phyloP scores from a whole-genome alignment of 2,329 filamentous ascomycete species.

The Xylariaceae sp. region DNA sequence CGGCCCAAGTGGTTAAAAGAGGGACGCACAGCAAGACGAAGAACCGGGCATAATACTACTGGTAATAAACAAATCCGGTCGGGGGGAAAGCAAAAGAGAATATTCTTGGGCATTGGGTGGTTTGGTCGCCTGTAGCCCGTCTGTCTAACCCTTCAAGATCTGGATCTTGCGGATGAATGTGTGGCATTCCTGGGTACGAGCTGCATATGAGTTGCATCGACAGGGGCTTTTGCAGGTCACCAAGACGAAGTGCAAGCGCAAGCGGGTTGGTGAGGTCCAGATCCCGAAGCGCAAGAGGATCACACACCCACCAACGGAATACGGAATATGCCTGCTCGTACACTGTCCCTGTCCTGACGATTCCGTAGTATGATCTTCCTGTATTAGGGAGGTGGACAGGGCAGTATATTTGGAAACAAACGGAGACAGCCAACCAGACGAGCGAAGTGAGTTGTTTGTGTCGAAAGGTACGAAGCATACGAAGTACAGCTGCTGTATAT shows the following conservation, averaged over 20 bases:
- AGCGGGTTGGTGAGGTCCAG: constrained; percentile 1
- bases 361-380: neutral
- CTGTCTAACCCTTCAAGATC: constrained; percentile 14
- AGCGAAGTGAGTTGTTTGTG: too few species aligned
- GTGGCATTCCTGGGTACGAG: constrained; percentile 13
- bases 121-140: neutral
- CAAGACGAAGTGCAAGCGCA: neutral
- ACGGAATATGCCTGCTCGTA: neutral
- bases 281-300: neutral
- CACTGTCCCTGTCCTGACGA: too few species aligned
- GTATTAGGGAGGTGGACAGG: neutral
- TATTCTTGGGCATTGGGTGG: constrained; percentile 6
- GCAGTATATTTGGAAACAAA: constrained; percentile 9
- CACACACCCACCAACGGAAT: neutral
- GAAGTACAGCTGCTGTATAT: too few species aligned
- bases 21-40: constrained; percentile 1
- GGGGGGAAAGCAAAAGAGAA: neutral
- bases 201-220: constrained; percentile 19
- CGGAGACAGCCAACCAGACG: neutral
- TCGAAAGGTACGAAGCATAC: too few species aligned
- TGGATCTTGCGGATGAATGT: constrained; percentile 19
- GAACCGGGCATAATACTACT: neutral
- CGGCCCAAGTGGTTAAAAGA: constrained; percentile 1
- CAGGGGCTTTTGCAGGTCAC: constrained; percentile 2
- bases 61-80: constrained; percentile 14